These are phyloP conservation scores for Aspergillus terreus DNA, from an alignment of 2,329 filamentous ascomycete genomes.

Conservation along the genomic window DNA sequence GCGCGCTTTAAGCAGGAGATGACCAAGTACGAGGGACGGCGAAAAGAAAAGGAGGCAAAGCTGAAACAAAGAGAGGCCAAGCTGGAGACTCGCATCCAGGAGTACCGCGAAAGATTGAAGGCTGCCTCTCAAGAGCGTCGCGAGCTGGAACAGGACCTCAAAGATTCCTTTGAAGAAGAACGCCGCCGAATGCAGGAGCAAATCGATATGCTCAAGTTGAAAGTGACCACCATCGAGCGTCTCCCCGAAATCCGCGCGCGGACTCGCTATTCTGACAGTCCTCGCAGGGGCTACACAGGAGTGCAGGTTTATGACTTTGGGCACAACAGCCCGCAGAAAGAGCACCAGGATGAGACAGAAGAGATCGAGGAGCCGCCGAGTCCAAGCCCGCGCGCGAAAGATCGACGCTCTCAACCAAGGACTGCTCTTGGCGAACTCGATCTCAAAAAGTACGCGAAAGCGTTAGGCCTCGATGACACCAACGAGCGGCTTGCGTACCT, in stretches of 20 bases:
- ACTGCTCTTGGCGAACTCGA: slow-evolving; percentile 17
- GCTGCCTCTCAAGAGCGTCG: slow-evolving; percentile 31
- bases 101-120: slow-evolving; percentile 39
- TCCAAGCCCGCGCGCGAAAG: slow-evolving; percentile 33
- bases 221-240: slow-evolving; percentile 27
- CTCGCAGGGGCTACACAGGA: slow-evolving; percentile 26
- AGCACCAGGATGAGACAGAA: slow-evolving; percentile 23
- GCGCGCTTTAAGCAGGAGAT: slow-evolving; percentile 41
- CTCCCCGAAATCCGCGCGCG: slow-evolving; percentile 18
- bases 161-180: slow-evolving; percentile 33
- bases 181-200: slow-evolving; percentile 36
- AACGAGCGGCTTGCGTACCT: slow-evolving; percentile 24
- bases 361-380: slow-evolving; percentile 32
- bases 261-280: slow-evolving; percentile 23
- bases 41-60: slow-evolving; percentile 41
- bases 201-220: slow-evolving; percentile 34
- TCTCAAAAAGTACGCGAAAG: slow-evolving; percentile 19
- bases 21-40: slow-evolving; percentile 39
- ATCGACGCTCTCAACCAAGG: slow-evolving; percentile 15
- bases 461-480: slow-evolving; percentile 23
- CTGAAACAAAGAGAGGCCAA: slow-evolving; percentile 39
- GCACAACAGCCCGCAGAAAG: slow-evolving; percentile 16
- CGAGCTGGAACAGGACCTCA: slow-evolving; percentile 33
- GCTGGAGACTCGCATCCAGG: slow-evolving; percentile 37
- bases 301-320: slow-evolving; percentile 27